phyloP scores from a whole-genome alignment of 2,329 filamentous ascomycete species.

The Elsinoe arachidis region DNA sequence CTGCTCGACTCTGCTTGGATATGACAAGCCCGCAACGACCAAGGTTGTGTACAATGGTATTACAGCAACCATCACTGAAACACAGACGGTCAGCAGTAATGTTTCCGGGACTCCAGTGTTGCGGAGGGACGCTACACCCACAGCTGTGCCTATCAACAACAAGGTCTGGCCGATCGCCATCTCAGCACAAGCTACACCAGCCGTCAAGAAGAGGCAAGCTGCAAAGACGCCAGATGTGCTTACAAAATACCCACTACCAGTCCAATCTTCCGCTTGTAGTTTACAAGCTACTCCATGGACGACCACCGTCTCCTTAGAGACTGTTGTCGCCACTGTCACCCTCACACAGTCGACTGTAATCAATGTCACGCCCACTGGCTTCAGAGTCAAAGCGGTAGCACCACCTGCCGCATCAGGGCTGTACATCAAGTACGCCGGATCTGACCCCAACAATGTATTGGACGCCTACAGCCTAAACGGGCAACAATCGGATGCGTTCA shows the following conservation, averaged over 20 bases:
- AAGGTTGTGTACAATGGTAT: background rate
- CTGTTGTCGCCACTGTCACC: constrained; percentile 18
- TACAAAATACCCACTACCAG: constrained; percentile 14
- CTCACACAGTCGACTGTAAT: constrained; percentile 11
- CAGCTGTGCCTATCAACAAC: background rate
- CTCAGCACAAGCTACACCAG: background rate
- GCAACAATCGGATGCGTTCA: background rate
- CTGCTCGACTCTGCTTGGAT: constrained; percentile 17
- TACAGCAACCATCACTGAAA: constrained; percentile 7
- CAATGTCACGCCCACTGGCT: constrained; percentile 18
- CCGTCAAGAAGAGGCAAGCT: constrained; percentile 3
- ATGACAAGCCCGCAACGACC: constrained; percentile 13
- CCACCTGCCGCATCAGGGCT: background rate
- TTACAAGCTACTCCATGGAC: constrained; percentile 14
- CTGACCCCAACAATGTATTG: background rate
- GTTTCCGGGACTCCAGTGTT: background rate
- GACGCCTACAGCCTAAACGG: constrained; percentile 9
- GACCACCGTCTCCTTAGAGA: constrained; percentile 10
- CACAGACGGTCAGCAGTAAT: constrained; percentile 5
- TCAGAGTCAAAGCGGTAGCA: background rate
- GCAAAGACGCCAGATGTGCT: constrained; percentile 13
- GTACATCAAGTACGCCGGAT: constrained; percentile 8
- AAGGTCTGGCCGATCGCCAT: background rate
- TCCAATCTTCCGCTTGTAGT: constrained; percentile 15
- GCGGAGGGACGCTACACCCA: background rate